Percentiles rank a stretch among this genome's conserved stretches.
These are phyloP conservation scores for Sclerotinia minor DNA, from an alignment of 2,329 filamentous ascomycete genomes.

Conservation along the genomic window DNA sequence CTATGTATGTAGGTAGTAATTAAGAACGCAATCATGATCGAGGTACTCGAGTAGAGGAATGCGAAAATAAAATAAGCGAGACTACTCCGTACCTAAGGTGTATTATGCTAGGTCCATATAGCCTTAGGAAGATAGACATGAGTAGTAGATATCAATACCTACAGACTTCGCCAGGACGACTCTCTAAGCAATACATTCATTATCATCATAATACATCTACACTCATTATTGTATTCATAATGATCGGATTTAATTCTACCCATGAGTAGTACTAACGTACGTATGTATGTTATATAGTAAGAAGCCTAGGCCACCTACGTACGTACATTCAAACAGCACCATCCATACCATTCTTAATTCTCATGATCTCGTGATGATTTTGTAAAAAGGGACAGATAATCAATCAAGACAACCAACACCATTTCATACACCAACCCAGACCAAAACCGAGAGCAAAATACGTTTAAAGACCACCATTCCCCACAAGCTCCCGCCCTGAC, in stretches of 20 bases:
- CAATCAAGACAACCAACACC: constrained; percentile 15
- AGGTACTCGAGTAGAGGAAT: too few species aligned
- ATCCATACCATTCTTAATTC: constrained; percentile 15
- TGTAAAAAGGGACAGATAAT: constrained; percentile 9
- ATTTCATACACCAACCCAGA: constrained; percentile 12
- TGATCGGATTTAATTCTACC: constrained; percentile 18
- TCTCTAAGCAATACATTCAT: not conserved
- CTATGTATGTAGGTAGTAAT: constrained; percentile 51
- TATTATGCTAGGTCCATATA: too few species aligned
- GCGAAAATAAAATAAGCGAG: too few species aligned
- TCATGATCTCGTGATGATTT: constrained; percentile 19
- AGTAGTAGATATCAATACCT: too few species aligned
- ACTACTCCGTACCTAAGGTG: too few species aligned
- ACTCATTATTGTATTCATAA: not conserved
- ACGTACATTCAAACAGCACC: constrained; percentile 11
- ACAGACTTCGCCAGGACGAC: too few species aligned
- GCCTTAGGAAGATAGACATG: too few species aligned
- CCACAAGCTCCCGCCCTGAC: constrained; percentile 6
- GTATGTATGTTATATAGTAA: constrained; percentile 17
- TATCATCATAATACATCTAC: not conserved
- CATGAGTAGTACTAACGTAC: constrained; percentile 13
- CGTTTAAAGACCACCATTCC: constrained; percentile 9
- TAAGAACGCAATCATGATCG: constrained; percentile 40
- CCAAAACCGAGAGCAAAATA: constrained; percentile 3
- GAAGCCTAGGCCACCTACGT: not conserved